phyloP scores from a whole-genome alignment of 2,329 filamentous ascomycete species.

The Venturia carpophila region DNA sequence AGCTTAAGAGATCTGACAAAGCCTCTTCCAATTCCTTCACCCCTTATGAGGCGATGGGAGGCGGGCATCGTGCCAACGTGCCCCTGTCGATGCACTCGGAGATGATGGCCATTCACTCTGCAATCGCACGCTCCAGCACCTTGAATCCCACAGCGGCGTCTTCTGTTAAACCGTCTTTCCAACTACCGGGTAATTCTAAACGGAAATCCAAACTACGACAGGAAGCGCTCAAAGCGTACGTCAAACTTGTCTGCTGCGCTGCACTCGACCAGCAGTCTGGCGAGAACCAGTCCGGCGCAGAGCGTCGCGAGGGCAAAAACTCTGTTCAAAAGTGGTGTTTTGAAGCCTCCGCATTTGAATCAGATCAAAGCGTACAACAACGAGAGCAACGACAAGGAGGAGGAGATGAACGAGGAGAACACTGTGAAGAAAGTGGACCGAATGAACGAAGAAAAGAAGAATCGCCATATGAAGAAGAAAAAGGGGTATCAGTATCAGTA shows the following conservation, averaged over 20 bases:
- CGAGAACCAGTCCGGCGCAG: constrained; percentile 18
- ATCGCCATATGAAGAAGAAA: constrained; percentile 26
- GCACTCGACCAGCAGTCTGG: constrained; percentile 20
- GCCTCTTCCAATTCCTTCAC: constrained; percentile 30
- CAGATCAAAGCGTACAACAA: constrained; percentile 25
- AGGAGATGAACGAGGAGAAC: constrained; percentile 26
- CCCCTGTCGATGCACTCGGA: constrained; percentile 47
- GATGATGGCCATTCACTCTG: constrained; percentile 47
- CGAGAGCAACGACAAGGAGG: constrained; percentile 24
- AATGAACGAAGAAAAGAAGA: constrained; percentile 22
- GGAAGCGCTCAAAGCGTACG: constrained; percentile 38
- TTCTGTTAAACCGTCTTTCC: constrained; percentile 43
- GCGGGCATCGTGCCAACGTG: constrained; percentile 35
- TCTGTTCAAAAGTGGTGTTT: constrained; percentile 41
- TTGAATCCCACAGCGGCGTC: constrained; percentile 37
- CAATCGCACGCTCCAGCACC: constrained; percentile 26
- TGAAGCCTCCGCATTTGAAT: constrained; percentile 41
- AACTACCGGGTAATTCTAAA: constrained; percentile 44
- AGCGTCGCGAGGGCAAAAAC: constrained; percentile 30
- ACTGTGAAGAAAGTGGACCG: constrained; percentile 28
- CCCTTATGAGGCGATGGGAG: constrained; percentile 32
- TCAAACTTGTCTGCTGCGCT: constrained; percentile 36
- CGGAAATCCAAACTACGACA: constrained; percentile 38
- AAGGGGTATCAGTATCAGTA: constrained; percentile 27
- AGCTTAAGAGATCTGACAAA: constrained; percentile 14